phyloP scores from a whole-genome alignment of 306 rosid species.

The Trifolium dubium region DNA sequence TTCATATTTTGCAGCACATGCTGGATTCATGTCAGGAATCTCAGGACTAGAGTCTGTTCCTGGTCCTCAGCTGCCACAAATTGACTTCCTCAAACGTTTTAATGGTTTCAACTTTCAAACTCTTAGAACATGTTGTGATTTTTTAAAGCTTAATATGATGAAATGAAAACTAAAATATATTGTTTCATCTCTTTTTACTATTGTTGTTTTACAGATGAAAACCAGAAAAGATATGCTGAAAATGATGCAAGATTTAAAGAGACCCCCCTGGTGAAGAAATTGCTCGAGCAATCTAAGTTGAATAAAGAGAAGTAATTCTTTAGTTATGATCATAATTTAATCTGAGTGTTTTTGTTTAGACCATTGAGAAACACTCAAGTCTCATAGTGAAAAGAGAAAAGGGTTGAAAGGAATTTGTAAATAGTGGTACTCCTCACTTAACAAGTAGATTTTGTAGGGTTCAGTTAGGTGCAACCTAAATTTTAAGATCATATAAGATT shows the following conservation, averaged over 20 bases:
- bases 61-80: slow-evolving; percentile 84
- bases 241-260: slow-evolving; percentile 74
- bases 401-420: too few species aligned
- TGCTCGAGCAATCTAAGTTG: slow-evolving; percentile 75
- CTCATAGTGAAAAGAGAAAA: too few species aligned
- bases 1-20: slow-evolving; percentile 61
- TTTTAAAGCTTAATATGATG: slow-evolving; percentile 32
- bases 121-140: slow-evolving; percentile 18
- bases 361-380: too few species aligned
- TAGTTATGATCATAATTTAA: background rate
- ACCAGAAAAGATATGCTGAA: slow-evolving; percentile 86
- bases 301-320: slow-evolving; percentile 80
- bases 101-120: slow-evolving; percentile 56
- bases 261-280: slow-evolving; percentile 71
- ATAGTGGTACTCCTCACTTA: too few species aligned
- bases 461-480: too few species aligned
- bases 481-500: too few species aligned
- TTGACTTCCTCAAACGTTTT: slow-evolving; percentile 73
- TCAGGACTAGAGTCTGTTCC: slow-evolving; percentile 87
- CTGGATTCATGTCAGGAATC: slow-evolving; percentile 86
- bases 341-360: slow-evolving; percentile 10
- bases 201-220: slow-evolving; percentile 71
- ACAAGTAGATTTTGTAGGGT: too few species aligned
- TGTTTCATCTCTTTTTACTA: background rate
- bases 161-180: slow-evolving; percentile 38